Evolutionary conservation across 345 rosid genomes (phyloP).

Genomic region (Trapa bicornis): DNA sequence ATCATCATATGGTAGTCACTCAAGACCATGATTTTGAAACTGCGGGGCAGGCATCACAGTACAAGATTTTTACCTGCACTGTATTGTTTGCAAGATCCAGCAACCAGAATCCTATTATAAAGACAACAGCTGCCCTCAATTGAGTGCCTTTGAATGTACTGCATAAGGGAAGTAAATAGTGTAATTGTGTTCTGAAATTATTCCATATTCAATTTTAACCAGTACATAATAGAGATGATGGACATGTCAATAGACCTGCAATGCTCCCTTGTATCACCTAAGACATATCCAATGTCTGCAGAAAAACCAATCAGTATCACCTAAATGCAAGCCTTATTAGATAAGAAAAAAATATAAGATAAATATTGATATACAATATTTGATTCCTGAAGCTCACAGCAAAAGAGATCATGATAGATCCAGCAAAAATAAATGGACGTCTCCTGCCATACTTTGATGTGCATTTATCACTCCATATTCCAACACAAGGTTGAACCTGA

Average conservation of each 20-base stretch:
- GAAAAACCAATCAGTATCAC: conserved; percentile 94
- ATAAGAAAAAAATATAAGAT: conserved; percentile 14
- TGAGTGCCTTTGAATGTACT: conserved; percentile 84
- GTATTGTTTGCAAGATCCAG: conserved; percentile 98
- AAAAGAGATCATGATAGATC: conserved; percentile 68
- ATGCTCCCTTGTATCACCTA: conserved; percentile 80
- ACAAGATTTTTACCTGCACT: conserved; percentile 48
- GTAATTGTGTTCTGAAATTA: neutral
- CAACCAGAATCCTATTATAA: conserved; percentile 92
- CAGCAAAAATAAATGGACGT: conserved; percentile 85
- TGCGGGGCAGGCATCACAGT: neutral
- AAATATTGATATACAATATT: conserved; percentile 6
- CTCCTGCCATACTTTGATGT: conserved; percentile 81
- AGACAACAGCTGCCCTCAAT: conserved; percentile 73
- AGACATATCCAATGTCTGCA: conserved; percentile 88
- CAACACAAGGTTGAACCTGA: conserved; percentile 98
- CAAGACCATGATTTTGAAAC: neutral
- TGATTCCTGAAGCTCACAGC: conserved; percentile 45
- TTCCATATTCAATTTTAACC: neutral
- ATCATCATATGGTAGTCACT: neutral
- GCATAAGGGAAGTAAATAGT: conserved; percentile 19
- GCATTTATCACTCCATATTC: conserved; percentile 97
- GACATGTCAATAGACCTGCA: conserved; percentile 52
- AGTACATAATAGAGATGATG: conserved; percentile 9
- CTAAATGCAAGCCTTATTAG: conserved; percentile 68